phyloP scores from a whole-genome alignment of 2,329 filamentous ascomycete species.

The Aspergillus persii region DNA sequence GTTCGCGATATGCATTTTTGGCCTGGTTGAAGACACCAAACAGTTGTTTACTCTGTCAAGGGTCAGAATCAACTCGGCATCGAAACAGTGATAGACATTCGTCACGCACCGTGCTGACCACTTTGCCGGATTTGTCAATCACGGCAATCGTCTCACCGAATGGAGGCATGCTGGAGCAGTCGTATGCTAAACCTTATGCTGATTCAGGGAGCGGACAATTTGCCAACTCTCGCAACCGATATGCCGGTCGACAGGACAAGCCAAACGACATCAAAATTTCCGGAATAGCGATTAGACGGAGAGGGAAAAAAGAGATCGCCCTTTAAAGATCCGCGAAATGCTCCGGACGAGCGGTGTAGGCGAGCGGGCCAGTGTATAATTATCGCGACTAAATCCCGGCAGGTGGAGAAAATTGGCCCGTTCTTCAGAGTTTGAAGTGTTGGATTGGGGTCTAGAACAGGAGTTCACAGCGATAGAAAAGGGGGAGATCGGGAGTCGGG shows the following conservation, averaged over 20 bases:
- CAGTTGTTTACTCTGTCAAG: constrained; percentile 75
- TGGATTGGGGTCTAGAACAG: constrained; percentile 1
- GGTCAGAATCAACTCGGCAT: constrained; percentile 18
- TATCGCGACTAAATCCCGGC: constrained; percentile 14
- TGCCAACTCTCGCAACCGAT: neutral
- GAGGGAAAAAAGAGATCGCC: neutral
- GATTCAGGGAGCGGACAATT: neutral
- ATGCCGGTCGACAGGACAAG: neutral
- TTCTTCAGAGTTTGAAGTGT: constrained; percentile 12
- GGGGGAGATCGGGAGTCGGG: neutral
- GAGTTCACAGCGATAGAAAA: neutral
- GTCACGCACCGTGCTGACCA: constrained; percentile 75
- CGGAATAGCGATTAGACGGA: constrained; percentile 6
- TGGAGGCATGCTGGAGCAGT: constrained; percentile 25
- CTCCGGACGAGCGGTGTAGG: constrained; percentile 25
- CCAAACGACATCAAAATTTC: constrained; percentile 13
- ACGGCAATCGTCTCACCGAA: constrained; percentile 75
- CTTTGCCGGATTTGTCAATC: constrained; percentile 86
- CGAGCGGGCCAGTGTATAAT: constrained; percentile 13
- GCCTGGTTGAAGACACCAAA: constrained; percentile 91
- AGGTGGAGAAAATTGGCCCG: constrained; percentile 18
- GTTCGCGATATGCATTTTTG: constrained; percentile 80
- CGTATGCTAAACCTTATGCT: neutral
- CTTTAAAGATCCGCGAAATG: constrained; percentile 10
- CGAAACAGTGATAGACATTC: constrained; percentile 6